Evolutionary conservation across 1,284 basidiomycete genomes (phyloP), one percentile per base, ranked within the genome.

Genomic region (Lentinus polychrous): DNA sequence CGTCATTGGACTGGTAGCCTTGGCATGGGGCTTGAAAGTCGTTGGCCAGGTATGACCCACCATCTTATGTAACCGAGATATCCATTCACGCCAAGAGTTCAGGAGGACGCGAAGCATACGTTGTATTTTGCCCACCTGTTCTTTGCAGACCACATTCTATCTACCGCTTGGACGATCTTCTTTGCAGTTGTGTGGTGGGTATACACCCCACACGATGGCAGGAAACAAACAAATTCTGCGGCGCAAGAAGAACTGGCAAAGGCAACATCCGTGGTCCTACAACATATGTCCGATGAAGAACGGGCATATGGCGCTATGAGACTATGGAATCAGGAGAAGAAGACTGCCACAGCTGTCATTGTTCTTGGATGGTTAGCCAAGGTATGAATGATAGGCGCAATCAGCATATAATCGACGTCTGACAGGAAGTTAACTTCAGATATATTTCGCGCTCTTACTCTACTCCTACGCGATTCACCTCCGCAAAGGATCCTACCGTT

Each of bases 391-490:
- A 14, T 40, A 8, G 27, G n/a, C 39, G 6, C 40, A n/a, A 24
- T 18, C 10, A n/a, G 24, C n/a, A 7, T 12, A 34, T 23, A 22
- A 17, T 12, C 27, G 38, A 31, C 8, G 41, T 15, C 47, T 18
- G 14, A 24, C 38, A 48, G 15, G 11, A 31, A 15, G 42, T 45
- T 20, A 23, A 23, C 17, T 14, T 23, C 35, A 97, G 94, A 75
- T 96, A 55, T 99, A 97, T 73, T 94, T 98, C 67, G 87, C 90
- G 34, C 69, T 91, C 27, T 69, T 95, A 34, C 72, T 99, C 32
- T 99, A 98, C 67, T 97, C 95, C 8, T 98, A 92, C 66, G 94
- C 94, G 2, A 75, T 84, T 1, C 95, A 98, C 66, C 83, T 99
- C 41, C 88, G 94, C 34, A 87, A 88, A 60, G 91, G 91, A 42